Conservation (phyloP, 2,329 filamentous ascomycete genomes). For the Xylariaceae sp. region DNA sequence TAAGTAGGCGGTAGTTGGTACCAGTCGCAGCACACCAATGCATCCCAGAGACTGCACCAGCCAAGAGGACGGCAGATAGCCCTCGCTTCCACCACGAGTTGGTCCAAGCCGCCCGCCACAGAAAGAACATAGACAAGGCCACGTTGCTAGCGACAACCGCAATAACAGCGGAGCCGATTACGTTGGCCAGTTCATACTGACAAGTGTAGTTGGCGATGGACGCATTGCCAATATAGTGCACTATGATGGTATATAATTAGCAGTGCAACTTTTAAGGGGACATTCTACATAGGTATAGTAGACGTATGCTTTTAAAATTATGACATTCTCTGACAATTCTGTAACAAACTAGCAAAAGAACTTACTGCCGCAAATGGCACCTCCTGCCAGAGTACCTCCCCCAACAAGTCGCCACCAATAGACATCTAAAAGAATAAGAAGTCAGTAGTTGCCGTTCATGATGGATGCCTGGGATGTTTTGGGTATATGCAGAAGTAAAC, state of each 20-base stretch:
- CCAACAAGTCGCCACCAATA: constrained; percentile 63
- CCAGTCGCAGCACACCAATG: constrained; percentile 81
- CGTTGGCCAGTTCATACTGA: constrained; percentile 62
- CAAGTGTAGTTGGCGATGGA: constrained; percentile 80
- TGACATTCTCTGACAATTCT: neutral
- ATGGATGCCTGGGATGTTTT: no score
- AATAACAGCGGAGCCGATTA: constrained; percentile 73
- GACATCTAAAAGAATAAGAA: no score
- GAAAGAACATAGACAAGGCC: constrained; percentile 78
- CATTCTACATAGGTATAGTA: neutral
- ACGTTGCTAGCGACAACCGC: constrained; percentile 73
- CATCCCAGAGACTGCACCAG: constrained; percentile 81
- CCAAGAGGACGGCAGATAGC: constrained; percentile 70
- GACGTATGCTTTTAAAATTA: neutral
- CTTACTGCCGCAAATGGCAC: constrained; percentile 72
- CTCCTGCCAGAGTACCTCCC: constrained; percentile 73
- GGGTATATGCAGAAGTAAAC: no score
- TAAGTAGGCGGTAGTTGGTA: constrained; percentile 67
- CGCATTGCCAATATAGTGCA: constrained; percentile 88
- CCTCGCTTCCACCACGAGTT: constrained; percentile 78
- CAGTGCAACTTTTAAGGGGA: neutral
- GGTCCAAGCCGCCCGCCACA: constrained; percentile 76
- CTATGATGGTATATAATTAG: constrained; percentile 6
- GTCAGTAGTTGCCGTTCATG: no score
- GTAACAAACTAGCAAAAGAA: neutral